A percentile compares a stretch with the other conserved stretches of the same genome.
phyloP scores from a whole-genome alignment of 306 rosid genomes.

The Rubus parviflorus region DNA sequence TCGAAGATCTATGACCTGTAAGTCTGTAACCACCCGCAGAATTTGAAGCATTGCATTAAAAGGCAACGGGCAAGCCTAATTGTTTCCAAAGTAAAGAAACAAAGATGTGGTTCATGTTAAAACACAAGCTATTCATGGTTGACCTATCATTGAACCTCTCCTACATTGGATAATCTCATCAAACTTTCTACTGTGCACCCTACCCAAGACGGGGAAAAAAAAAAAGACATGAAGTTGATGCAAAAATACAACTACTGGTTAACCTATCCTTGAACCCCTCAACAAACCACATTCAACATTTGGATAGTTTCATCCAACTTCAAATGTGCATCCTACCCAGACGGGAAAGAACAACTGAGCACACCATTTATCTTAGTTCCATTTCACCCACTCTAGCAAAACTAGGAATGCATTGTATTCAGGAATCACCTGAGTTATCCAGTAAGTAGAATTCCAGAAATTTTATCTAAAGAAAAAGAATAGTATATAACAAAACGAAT shows the following conservation, averaged over 20 bases:
- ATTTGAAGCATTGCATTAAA: neutral
- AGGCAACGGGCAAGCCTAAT: neutral
- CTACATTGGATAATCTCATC: neutral
- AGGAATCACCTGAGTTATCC: neutral
- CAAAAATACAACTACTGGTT: too few relatives aligned
- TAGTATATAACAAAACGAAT: neutral
- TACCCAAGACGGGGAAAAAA: neutral
- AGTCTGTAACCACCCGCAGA: neutral
- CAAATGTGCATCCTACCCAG: neutral
- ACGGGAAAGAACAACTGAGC: neutral
- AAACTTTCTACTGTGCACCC: neutral
- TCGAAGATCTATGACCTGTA: neutral
- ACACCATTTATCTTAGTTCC: slow-evolving; percentile 4
- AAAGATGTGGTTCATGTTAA: neutral
- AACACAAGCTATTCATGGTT: neutral
- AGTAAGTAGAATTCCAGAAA: neutral
- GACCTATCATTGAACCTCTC: neutral
- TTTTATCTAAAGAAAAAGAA: neutral
- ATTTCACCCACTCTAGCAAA: neutral
- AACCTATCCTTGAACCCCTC: too few relatives aligned
- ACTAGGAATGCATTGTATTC: neutral
- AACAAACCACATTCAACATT: neutral
- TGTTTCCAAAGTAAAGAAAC: neutral
- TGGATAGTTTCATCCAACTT: neutral
- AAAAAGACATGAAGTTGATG: neutral